Conservation (phyloP, 768 basidiomycete genomes). For the Macrolepiota albuminosa region DNA sequence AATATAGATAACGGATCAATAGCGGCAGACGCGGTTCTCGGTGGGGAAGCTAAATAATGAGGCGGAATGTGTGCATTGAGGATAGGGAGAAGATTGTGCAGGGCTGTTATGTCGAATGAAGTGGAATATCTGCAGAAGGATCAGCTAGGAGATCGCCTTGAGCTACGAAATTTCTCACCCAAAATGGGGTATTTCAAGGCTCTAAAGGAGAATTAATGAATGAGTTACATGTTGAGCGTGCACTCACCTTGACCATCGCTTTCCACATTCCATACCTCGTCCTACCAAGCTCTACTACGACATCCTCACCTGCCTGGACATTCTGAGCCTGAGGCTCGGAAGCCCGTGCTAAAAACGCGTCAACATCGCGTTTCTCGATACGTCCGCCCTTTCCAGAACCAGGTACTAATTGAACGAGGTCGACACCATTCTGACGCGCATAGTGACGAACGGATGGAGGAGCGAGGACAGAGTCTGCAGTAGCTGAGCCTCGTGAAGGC, state of each 20-base stretch:
- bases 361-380: slow-evolving; percentile 71
- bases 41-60: slow-evolving; percentile 35
- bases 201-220: slow-evolving; percentile 35
- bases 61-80: slow-evolving; percentile 68
- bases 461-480: slow-evolving; percentile 46
- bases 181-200: slow-evolving; percentile 83
- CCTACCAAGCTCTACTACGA: slow-evolving; percentile 66
- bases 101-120: slow-evolving; percentile 65
- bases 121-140: slow-evolving; percentile 56
- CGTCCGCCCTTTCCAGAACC: slow-evolving; percentile 75
- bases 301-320: slow-evolving; percentile 30
- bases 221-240: not conserved
- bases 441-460: slow-evolving; percentile 76
- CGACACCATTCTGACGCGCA: slow-evolving; percentile 60
- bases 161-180: slow-evolving; percentile 40
- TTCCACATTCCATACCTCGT: slow-evolving; percentile 87
- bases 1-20: slow-evolving; percentile 36
- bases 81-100: slow-evolving; percentile 56
- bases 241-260: slow-evolving; percentile 73
- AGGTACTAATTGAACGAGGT: slow-evolving; percentile 49
- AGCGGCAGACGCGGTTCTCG: slow-evolving; percentile 15
- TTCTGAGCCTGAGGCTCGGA: not conserved
- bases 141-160: not conserved
- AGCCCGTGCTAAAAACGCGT: slow-evolving; percentile 41
- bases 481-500: slow-evolving; percentile 2